Evolutionary conservation across 2,329 filamentous ascomycete species (phyloP), one percentile per base, ranked within the genome.

Genomic region (Diplodia intermedia): DNA sequence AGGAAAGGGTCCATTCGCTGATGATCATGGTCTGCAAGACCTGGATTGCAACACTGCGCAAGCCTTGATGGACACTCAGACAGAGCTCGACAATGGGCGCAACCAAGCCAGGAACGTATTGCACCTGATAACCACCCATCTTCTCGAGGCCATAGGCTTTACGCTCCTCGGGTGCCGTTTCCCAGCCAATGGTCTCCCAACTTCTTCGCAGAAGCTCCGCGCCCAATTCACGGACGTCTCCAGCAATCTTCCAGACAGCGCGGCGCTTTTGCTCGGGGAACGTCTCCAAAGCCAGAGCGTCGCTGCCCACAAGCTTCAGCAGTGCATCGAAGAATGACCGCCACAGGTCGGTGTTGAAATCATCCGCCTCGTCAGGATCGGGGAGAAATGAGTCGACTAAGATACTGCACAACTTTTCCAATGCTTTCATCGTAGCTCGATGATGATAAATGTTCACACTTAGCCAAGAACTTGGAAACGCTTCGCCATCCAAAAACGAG

Each of bases 171-270:
- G 85, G 79, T 38, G 86, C 92, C 0, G 93, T 92, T 73, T 99
- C 94, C 95, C 95, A 99, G 14, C 96, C 95, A 70, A 99, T 96
- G 20, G 93, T 91, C 76, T 97, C 92, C 95, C 95, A 99, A 6
- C 91, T 94, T 33, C 88, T 87, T 69, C 91, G 88, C 40, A 99
- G 83, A 9, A 99, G 84, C 62, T 94, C 91, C 4, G 95, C 94
- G 18, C 96, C 95, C 71, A 93, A 87, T 78, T 98, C 94, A 67
- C 95, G 88, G 62, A 99, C 93, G 80, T 99, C 96, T 6, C 95
- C 95, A 4, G 94, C 95, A 76, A 99, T 97, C 82, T 98, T 99
- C 95, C 96, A 99, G 1, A 98, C 94, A 0, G 95, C 94, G 67
- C 95, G 86, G 55, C 95, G 86, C 81, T 98, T 99, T 80, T 99